These are phyloP conservation scores for Larix kaempferi DNA, from an alignment of 75 land plant species.

Conservation along the genomic window DNA sequence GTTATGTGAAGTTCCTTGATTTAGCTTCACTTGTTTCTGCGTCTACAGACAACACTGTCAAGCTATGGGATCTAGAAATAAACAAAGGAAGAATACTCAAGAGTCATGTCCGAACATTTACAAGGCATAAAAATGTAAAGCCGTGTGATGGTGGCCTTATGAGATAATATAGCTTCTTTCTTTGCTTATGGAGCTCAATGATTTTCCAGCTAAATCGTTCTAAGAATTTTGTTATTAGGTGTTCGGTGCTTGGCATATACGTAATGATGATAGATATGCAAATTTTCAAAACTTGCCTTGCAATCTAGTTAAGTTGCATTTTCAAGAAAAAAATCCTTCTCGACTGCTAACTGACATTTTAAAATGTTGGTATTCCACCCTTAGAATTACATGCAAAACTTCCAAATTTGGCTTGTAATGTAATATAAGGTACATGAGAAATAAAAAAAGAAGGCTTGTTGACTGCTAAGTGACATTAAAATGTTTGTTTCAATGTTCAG, in stretches of 20 bases:
- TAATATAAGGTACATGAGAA: too few relatives aligned
- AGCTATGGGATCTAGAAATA: conserved; percentile 77
- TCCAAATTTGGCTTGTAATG: background rate
- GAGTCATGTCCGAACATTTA: conserved; percentile 55
- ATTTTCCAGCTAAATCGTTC: background rate
- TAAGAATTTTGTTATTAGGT: background rate
- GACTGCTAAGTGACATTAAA: too few relatives aligned
- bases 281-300: background rate
- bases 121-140: conserved; percentile 78
- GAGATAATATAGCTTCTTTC: background rate
- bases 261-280: background rate
- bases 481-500: conserved; percentile 28
- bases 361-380: background rate
- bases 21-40: conserved; percentile 63
- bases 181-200: background rate
- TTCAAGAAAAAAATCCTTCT: background rate
- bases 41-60: conserved; percentile 73
- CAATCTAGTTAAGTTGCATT: background rate
- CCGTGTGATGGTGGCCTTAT: conserved; percentile 11
- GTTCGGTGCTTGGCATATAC: background rate
- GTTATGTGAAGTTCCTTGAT: conserved; percentile 76
- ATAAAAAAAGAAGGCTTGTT: too few relatives aligned
- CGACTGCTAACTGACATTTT: background rate
- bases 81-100: conserved; percentile 45
- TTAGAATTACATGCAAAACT: too few relatives aligned